Percentiles rank a stretch among this genome's conserved stretches.
These are phyloP conservation scores for Ceratocystiopsis brevicomis DNA, from an alignment of 2,329 filamentous ascomycete genomes.

Conservation along the genomic window DNA sequence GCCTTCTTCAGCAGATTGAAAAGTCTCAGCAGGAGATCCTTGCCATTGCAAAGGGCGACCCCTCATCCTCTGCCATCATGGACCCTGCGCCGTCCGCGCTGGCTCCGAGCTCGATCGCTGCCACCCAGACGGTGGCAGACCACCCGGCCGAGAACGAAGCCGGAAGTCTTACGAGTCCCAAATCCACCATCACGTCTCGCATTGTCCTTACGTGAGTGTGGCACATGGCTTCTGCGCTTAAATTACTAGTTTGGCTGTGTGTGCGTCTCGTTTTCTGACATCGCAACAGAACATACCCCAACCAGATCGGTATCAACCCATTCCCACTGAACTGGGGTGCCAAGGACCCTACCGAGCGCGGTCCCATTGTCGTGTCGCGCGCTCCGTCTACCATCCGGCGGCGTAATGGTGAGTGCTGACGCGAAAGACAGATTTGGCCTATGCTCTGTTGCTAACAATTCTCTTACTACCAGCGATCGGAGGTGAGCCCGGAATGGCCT, in stretches of 20 bases:
- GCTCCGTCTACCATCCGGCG: conserved; percentile 55
- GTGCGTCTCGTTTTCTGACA: no score
- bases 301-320: conserved; percentile 87
- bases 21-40: conserved; percentile 23
- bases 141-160: conserved; percentile 5
- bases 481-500: conserved; percentile 1
- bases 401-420: conserved; percentile 44
- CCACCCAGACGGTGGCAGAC: conserved; percentile 10
- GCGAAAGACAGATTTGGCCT: no score
- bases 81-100: neutral
- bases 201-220: conserved; percentile 33
- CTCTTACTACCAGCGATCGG: conserved; percentile 7
- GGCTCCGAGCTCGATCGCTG: neutral
- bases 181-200: conserved; percentile 30
- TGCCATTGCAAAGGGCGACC: conserved; percentile 18
- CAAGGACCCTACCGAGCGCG: conserved; percentile 52
- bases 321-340: conserved; percentile 76
- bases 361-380: conserved; percentile 75
- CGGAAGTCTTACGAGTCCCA: conserved; percentile 15
- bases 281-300: conserved; percentile 55
- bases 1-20: conserved; percentile 19
- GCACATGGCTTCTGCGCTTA: no score
- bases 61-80: neutral
- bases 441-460: conserved; percentile 4
- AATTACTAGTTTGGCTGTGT: no score